Base-by-base conservation (phyloP, 2,329 filamentous ascomycete genomes). In the Magnaporthiopsis rhizophila region DNA sequence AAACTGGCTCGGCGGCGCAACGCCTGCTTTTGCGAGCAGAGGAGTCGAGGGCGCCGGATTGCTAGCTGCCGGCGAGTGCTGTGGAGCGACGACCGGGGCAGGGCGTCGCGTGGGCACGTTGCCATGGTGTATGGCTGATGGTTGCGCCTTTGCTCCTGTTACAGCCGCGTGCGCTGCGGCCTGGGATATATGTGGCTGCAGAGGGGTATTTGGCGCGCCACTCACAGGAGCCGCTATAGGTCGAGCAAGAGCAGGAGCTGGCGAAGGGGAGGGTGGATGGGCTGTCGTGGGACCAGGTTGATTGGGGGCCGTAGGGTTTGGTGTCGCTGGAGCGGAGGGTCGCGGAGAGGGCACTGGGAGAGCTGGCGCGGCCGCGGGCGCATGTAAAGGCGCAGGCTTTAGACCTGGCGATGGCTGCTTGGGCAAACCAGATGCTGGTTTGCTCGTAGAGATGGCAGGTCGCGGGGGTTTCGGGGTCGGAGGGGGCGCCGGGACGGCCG, bases 1-100 rank as follows among this genome's bases (percentile, higher is more conserved):
- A 24, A 64, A 57, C 28, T 62, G 64, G 18, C 61, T 34, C n/a
- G 64, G 56, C n/a, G 57, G 28, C 13, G 24, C 58, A n/a, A 62
- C 45, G 24, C 57, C 60, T 15, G 32, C 26, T 63, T 34, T 45
- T 24, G 34, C 24, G 3, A 21, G 58, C 8, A 36, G 15, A 45
- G 58, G 58, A 24, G 57, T 28, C 26, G 15, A 15, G 9, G 38
- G 57, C 13, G 53, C 26, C 36, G 18, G 36, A 56, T 58, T 34
- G 34, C 7, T 50, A 5, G 38, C 32, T 26, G 56, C 18, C 13
- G 21, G 62, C 1, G 38, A 18, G 15, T 24, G 62, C 12, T 63
- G 62, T 4, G 30, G n/a, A n/a, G 13, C 26, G 15, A 32, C 61
- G 34, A 28, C 57, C 24, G 62, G 62, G 3, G 62, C 53, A n/a